A percentile compares a stretch with the other conserved stretches of the same genome.
Conservation (phyloP, 306 rosid genomes). For the Carpinus viminea region DNA sequence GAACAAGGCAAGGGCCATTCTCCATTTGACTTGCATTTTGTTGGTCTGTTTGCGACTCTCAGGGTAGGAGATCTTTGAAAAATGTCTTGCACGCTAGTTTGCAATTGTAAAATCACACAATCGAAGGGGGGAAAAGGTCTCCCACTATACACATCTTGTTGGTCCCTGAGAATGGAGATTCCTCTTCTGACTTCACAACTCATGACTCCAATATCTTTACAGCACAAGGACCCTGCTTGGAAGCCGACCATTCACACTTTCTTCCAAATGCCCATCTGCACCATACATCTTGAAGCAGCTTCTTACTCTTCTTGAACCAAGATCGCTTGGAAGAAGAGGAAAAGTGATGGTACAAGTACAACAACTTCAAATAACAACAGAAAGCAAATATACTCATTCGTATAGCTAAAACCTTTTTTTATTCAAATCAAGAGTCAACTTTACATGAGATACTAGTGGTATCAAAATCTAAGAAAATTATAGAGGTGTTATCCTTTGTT, state of each 20-base stretch:
- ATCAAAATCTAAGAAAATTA: slow-evolving; percentile 92
- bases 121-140: too few species aligned
- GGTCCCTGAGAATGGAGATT: too few species aligned
- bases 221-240: neutral
- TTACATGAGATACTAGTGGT: slow-evolving; percentile 61
- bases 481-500: slow-evolving; percentile 96
- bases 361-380: neutral
- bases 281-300: slow-evolving; percentile 3
- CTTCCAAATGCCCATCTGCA: neutral
- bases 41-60: too few species aligned
- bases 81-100: too few species aligned
- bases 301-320: neutral
- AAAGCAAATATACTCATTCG: slow-evolving; percentile 30
- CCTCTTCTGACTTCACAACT: neutral
- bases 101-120: too few species aligned
- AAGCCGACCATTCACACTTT: neutral
- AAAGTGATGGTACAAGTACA: neutral
- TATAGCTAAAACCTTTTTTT: slow-evolving; percentile 40
- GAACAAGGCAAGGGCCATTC: too few species aligned
- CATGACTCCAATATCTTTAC: neutral
- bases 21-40: too few species aligned
- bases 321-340: neutral
- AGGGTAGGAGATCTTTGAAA: too few species aligned
- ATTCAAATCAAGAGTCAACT: slow-evolving; percentile 64
- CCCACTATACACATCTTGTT: too few species aligned